These are phyloP conservation scores for Penicillium palitans DNA, from an alignment of 2,329 filamentous ascomycete species.

Conservation along the genomic window DNA sequence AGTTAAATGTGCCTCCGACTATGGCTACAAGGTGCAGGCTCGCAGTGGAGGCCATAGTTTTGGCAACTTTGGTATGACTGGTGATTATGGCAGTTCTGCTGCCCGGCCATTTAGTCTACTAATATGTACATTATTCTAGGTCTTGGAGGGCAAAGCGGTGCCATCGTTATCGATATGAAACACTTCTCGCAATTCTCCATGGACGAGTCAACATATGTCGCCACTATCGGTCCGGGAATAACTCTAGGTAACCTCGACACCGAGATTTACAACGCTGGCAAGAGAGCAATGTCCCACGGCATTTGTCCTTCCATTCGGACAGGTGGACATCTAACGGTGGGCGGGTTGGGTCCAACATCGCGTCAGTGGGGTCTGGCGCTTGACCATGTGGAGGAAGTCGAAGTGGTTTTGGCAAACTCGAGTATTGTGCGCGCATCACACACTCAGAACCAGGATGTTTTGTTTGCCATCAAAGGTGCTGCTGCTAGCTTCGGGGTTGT, in stretches of 20 bases:
- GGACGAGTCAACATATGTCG: background rate
- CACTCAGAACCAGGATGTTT: constrained; percentile 33
- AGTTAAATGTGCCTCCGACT: background rate
- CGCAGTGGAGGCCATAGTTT: background rate
- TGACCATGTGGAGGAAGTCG: constrained; percentile 50
- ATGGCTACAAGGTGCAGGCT: background rate
- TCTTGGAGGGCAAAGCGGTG: background rate
- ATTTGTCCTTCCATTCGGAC: background rate
- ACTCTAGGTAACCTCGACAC: background rate
- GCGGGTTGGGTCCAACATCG: constrained; percentile 40
- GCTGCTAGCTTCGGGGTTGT: constrained; percentile 41
- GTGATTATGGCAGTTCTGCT: background rate
- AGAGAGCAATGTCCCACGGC: background rate
- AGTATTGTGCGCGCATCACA: constrained; percentile 35
- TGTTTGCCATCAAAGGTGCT: constrained; percentile 40
- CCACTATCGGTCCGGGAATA: background rate
- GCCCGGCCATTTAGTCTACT: background rate
- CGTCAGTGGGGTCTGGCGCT: constrained; percentile 53
- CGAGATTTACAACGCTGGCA: background rate
- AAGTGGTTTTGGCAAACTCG: constrained; percentile 49
- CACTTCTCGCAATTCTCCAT: background rate
- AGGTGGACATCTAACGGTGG: constrained; percentile 40
- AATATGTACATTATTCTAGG: background rate
- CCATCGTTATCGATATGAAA: background rate
- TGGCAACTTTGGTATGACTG: background rate